Evolutionary conservation across 2,329 filamentous ascomycete genomes (phyloP).

Genomic region (Pseudogymnoascus sp.): DNA sequence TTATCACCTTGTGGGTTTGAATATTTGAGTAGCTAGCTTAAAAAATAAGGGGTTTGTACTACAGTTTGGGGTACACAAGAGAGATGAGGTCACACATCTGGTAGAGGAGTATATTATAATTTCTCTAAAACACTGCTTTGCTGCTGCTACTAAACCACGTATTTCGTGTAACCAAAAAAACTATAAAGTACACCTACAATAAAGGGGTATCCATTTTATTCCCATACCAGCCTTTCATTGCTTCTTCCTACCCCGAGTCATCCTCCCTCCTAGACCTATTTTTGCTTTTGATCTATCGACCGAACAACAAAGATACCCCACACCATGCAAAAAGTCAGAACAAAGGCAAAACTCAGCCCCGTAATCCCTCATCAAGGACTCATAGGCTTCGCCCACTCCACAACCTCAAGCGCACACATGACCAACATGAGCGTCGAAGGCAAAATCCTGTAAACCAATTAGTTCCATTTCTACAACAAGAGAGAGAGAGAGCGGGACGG

Average conservation of each 20-base stretch:
- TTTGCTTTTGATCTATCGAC: neutral
- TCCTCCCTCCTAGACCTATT: neutral
- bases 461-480: neutral
- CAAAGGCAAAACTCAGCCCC: neutral
- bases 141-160: neutral
- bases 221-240: neutral
- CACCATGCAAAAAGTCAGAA: neutral
- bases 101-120: neutral
- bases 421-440: conserved; percentile 88
- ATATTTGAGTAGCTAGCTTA: no score
- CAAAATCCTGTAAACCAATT: conserved; percentile 59
- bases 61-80: neutral
- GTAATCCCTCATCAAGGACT: neutral
- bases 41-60: neutral
- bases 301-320: neutral
- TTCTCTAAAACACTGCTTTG: neutral
- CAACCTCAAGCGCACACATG: conserved; percentile 83
- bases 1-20: neutral
- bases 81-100: neutral
- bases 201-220: neutral
- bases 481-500: neutral
- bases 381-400: conserved; percentile 65
- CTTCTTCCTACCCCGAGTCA: neutral
- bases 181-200: neutral
- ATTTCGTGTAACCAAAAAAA: neutral